Conservation (phyloP, 2,329 filamentous ascomycete genomes). For the Claviceps citrina region DNA sequence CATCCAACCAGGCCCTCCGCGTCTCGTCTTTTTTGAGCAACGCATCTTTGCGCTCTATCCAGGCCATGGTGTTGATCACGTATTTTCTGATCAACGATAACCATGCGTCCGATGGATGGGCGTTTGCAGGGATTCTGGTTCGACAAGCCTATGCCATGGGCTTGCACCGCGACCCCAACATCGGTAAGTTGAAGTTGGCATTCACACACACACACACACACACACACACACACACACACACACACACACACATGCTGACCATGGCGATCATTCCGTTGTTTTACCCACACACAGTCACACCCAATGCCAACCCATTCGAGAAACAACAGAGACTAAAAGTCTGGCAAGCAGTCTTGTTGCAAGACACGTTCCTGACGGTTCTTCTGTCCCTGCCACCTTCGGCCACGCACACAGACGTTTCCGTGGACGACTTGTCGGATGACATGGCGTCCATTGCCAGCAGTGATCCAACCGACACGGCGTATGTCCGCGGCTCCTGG, state of each 20-base stretch:
- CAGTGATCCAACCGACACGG: slow-evolving; percentile 48
- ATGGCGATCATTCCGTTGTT: not conserved
- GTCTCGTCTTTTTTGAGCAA: slow-evolving; percentile 64
- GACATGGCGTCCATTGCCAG: slow-evolving; percentile 42
- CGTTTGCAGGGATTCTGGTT: slow-evolving; percentile 63
- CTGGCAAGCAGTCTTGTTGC: slow-evolving; percentile 67
- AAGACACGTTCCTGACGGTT: slow-evolving; percentile 70
- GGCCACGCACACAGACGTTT: slow-evolving; percentile 65
- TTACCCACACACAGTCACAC: slow-evolving; percentile 30
- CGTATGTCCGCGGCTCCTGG: slow-evolving; percentile 65
- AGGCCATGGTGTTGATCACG: slow-evolving; percentile 65
- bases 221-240: not conserved
- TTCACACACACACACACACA: not conserved
- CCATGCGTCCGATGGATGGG: slow-evolving; percentile 69
- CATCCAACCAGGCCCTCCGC: slow-evolving; percentile 60
- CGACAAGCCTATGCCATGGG: slow-evolving; percentile 72
- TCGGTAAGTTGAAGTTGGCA: slow-evolving; percentile 27
- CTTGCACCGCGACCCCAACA: slow-evolving; percentile 62
- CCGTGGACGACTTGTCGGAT: slow-evolving; percentile 56
- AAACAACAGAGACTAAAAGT: slow-evolving; percentile 67
- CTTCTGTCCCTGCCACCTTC: slow-evolving; percentile 63
- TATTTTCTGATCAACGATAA: slow-evolving; percentile 82
- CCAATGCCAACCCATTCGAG: slow-evolving; percentile 51
- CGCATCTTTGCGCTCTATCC: slow-evolving; percentile 56
- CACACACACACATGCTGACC: not conserved